Evolutionary conservation across 106 monocot species (phyloP).

Genomic region (Acorus gramineus): DNA sequence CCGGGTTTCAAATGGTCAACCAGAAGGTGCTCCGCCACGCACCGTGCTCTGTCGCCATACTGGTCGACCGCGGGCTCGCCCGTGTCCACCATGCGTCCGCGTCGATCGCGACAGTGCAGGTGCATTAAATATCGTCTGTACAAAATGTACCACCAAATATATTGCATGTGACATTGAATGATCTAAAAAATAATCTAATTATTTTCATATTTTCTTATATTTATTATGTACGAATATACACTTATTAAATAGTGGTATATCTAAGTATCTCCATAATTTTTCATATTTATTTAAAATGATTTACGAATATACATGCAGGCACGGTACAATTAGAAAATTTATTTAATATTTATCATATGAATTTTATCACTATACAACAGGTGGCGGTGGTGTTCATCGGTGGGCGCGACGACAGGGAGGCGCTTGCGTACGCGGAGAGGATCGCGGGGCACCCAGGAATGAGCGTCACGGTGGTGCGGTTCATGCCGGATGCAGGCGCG

Average conservation of each 20-base stretch:
- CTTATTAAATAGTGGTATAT: too few relatives aligned
- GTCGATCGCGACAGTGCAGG: not conserved
- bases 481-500: constrained; percentile 29
- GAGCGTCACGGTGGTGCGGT: constrained; percentile 36
- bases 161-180: too few relatives aligned
- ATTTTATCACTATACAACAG: not conserved
- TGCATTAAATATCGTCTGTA: too few relatives aligned
- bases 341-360: too few relatives aligned
- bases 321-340: too few relatives aligned
- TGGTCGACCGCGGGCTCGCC: constrained; percentile 54
- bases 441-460: constrained; percentile 35
- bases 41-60: constrained; percentile 62
- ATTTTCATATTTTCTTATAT: too few relatives aligned
- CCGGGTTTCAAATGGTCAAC: constrained; percentile 38
- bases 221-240: too few relatives aligned
- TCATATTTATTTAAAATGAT: too few relatives aligned
- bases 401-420: constrained; percentile 72
- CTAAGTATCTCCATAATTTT: too few relatives aligned
- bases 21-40: constrained; percentile 35
- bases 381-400: constrained; percentile 63
- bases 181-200: too few relatives aligned
- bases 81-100: not conserved
- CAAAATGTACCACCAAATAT: too few relatives aligned
- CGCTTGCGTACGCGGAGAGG: constrained; percentile 34
- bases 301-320: too few relatives aligned